Conservation (phyloP, 352 stramenopile genomes). For the Globisporangium takayamanum region DNA sequence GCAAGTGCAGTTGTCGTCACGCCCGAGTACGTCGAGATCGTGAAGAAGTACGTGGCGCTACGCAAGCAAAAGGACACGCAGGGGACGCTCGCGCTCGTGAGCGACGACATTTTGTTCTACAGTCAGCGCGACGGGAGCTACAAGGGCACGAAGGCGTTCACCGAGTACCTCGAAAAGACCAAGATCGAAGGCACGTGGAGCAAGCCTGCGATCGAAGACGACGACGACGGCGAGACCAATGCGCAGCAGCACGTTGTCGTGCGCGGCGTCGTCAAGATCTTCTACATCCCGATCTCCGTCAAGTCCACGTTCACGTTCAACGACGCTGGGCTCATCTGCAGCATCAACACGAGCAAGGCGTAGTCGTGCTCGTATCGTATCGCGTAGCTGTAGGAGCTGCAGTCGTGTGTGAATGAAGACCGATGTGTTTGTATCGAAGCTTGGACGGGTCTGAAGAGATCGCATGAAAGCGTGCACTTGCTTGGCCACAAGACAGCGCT, state of each 20-base stretch:
- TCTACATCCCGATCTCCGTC: slow-evolving; percentile 46
- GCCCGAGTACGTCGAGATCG: slow-evolving; percentile 33
- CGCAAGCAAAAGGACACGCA: slow-evolving; percentile 31
- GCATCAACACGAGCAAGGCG: slow-evolving; percentile 41
- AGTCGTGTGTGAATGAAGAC: too few species aligned
- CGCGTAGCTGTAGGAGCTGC: neutral
- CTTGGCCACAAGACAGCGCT: too few species aligned
- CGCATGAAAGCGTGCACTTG: too few species aligned
- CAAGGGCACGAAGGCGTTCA: slow-evolving; percentile 37
- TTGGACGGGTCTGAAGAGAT: too few species aligned
- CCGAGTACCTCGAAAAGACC: slow-evolving; percentile 41
- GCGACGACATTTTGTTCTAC: slow-evolving; percentile 46
- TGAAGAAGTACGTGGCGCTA: slow-evolving; percentile 35
- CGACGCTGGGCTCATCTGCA: slow-evolving; percentile 32
- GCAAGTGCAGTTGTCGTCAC: slow-evolving; percentile 13
- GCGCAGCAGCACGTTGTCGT: slow-evolving; percentile 31
- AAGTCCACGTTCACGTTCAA: slow-evolving; percentile 43
- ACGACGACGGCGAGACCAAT: slow-evolving; percentile 15
- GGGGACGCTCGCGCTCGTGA: slow-evolving; percentile 42
- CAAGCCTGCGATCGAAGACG: slow-evolving; percentile 30
- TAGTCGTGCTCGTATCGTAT: neutral
- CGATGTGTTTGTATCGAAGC: too few species aligned
- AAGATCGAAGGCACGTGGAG: slow-evolving; percentile 43
- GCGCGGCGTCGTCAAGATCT: slow-evolving; percentile 44
- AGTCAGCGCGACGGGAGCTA: slow-evolving; percentile 42